Evolutionary conservation across 345 rosid genomes (phyloP).

Genomic region (Gossypium rotundifolium): DNA sequence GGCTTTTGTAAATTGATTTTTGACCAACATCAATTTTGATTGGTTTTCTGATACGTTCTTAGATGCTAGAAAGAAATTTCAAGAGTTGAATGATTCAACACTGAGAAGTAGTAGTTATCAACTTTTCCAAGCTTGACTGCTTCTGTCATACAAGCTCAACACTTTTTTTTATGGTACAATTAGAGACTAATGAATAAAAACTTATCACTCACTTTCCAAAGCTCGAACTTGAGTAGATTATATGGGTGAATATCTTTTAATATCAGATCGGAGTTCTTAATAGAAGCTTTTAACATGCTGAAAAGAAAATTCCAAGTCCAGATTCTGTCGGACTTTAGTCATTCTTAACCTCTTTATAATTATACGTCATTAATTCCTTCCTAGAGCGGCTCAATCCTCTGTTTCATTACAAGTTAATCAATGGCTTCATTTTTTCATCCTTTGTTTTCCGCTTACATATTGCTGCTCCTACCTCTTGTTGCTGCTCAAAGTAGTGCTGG

Average conservation of each 20-base stretch:
- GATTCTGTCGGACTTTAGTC: neutral
- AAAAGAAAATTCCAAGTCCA: neutral
- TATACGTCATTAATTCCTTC: neutral
- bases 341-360: neutral
- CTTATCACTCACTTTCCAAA: no score
- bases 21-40: no score
- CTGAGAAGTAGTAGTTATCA: neutral
- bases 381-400: no score
- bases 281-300: no score
- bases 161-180: no score
- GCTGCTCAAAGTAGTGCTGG: constrained; percentile 1
- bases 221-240: no score
- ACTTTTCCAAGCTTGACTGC: neutral
- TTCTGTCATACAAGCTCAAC: neutral
- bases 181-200: no score
- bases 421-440: neutral
- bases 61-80: neutral
- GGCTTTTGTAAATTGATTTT: no score
- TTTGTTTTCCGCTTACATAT: neutral
- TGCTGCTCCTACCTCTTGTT: neutral
- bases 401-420: neutral
- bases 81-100: neutral
- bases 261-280: no score
- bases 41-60: neutral
- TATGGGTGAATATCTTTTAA: no score